Percentiles rank a stretch among this genome's conserved stretches.
These are phyloP conservation scores for Aspergillus asperescens DNA, from an alignment of 495 filamentous ascomycete species.

Conservation along the genomic window DNA sequence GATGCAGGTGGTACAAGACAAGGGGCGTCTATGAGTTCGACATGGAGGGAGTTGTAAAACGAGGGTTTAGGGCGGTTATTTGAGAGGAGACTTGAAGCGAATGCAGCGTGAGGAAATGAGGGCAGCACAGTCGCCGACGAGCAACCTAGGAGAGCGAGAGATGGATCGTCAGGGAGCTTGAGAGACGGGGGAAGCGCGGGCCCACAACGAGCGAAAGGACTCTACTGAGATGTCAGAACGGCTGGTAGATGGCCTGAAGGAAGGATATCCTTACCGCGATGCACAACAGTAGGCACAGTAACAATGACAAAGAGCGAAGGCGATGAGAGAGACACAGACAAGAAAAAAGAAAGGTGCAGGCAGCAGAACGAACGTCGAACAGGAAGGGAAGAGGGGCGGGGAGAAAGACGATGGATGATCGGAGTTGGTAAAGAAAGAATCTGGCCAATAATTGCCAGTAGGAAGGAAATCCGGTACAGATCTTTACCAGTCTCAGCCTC, in stretches of 20 bases:
- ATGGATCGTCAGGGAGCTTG: constrained; percentile 11
- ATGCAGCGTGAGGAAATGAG: constrained; percentile 3
- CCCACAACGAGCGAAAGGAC: constrained; percentile 15
- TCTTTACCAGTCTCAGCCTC: too few species aligned
- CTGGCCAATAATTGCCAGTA: constrained; percentile 6
- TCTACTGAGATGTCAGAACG: constrained; percentile 12
- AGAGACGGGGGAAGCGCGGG: constrained; percentile 10
- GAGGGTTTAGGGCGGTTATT: background rate
- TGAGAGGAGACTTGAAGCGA: constrained; percentile 3
- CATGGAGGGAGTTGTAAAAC: constrained; percentile 9
- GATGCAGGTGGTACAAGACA: constrained; percentile 5
- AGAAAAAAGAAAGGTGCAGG: constrained; percentile 11
- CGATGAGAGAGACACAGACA: background rate
- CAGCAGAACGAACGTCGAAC: background rate
- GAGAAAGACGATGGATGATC: constrained; percentile 8
- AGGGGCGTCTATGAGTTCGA: constrained; percentile 10
- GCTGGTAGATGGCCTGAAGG: background rate
- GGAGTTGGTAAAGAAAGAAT: constrained; percentile 4
- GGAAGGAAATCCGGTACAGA: background rate
- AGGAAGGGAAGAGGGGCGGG: constrained; percentile 3
- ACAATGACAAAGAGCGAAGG: constrained; percentile 1
- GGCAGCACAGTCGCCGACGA: background rate
- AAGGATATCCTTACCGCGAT: constrained; percentile 8
- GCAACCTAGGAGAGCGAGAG: constrained; percentile 6
- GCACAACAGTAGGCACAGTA: constrained; percentile 5